phyloP scores from a whole-genome alignment of 805 yeast genomes.

The Suhomyces prunicola region DNA sequence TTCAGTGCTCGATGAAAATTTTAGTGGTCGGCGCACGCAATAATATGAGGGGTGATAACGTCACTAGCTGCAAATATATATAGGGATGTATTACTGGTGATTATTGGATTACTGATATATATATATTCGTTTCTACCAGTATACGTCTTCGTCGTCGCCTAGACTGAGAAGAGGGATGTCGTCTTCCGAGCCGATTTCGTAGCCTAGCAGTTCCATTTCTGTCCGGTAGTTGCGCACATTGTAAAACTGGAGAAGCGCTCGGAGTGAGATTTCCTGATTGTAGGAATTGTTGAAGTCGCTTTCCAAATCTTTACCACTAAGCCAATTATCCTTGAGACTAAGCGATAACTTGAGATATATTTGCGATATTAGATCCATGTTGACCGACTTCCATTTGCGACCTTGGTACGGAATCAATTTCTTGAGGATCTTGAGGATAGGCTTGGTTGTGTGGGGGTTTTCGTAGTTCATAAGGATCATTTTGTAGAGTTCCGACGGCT shows the following conservation, averaged over 20 bases:
- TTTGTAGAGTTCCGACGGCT: constrained; percentile 61
- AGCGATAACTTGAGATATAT: constrained; percentile 75
- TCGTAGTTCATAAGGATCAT: constrained; percentile 54
- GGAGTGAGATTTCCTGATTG: constrained; percentile 79
- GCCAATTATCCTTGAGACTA: constrained; percentile 80
- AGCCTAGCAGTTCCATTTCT: constrained; percentile 57
- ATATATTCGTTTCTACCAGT: constrained; percentile 1
- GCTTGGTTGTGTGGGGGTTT: constrained; percentile 59
- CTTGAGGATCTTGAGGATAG: constrained; percentile 71
- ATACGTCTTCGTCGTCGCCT: constrained; percentile 12
- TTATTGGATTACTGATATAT: neutral
- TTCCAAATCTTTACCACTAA: constrained; percentile 74
- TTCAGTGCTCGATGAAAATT: neutral
- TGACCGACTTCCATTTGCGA: constrained; percentile 87
- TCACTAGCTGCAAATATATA: neutral
- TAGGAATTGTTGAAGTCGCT: constrained; percentile 72
- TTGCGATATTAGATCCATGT: constrained; percentile 89
- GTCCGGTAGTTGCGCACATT: constrained; percentile 56
- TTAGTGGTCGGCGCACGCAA: constrained; percentile 3
- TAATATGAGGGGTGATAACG: neutral
- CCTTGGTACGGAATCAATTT: constrained; percentile 87
- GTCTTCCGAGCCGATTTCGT: constrained; percentile 32
- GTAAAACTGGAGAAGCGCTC: constrained; percentile 77
- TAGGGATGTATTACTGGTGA: neutral
- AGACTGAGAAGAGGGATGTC: constrained; percentile 19